These are phyloP conservation scores for Aureobasidium musti DNA, from an alignment of 2,329 filamentous ascomycete genomes.

Conservation along the genomic window DNA sequence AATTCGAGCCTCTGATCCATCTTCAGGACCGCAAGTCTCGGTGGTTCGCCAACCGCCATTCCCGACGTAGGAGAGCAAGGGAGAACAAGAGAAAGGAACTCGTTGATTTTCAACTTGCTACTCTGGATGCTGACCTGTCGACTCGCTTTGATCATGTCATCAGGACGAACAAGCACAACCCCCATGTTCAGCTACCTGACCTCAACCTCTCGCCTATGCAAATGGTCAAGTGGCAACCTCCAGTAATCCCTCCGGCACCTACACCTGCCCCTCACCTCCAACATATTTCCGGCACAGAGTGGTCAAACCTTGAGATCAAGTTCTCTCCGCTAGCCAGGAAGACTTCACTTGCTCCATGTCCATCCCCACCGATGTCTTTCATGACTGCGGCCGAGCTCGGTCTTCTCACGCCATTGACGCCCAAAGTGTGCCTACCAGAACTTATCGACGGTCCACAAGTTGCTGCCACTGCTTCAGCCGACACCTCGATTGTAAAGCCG, in stretches of 20 bases:
- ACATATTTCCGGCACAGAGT: neutral
- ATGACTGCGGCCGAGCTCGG: conserved; percentile 11
- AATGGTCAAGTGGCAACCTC: conserved; percentile 18
- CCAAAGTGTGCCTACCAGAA: neutral
- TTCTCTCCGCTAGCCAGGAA: neutral
- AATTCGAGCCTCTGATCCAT: conserved; percentile 9
- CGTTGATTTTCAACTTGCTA: neutral
- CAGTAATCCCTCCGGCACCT: neutral
- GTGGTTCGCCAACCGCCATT: neutral
- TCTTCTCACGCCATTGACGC: neutral
- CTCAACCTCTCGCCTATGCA: neutral
- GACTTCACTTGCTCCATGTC: no score
- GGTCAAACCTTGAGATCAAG: neutral
- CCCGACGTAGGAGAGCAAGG: conserved; percentile 4
- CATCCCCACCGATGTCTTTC: neutral
- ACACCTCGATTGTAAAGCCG: neutral
- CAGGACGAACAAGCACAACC: neutral
- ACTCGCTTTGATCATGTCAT: conserved; percentile 9
- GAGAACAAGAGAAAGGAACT: conserved; percentile 18
- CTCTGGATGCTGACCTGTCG: conserved; percentile 1
- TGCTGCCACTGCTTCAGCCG: neutral
- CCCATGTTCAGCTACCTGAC: neutral
- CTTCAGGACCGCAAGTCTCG: neutral
- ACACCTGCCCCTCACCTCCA: neutral
- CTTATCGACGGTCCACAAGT: neutral